Evolutionary conservation across 2,329 filamentous ascomycete genomes (phyloP), one percentile per base, ranked within the genome.

Genomic region (Cladosporium sp.): DNA sequence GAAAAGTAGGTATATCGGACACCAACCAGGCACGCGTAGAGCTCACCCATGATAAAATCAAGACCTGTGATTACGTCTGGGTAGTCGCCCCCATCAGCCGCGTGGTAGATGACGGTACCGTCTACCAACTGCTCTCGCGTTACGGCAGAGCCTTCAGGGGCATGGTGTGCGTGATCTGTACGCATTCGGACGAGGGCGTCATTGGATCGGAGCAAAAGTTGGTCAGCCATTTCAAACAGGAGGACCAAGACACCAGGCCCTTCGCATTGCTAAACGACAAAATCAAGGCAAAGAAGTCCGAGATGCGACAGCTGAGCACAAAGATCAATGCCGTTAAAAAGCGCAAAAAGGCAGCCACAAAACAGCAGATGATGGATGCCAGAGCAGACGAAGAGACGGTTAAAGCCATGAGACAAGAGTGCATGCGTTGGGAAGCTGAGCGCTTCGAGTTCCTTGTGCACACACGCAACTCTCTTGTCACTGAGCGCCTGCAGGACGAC

Each of bases 51-150:
- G 53, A 55, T 3, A 55, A 57, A 27, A 51, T 63, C 25, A 32
- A 51, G 8, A 50, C 38, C 1, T 59, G 59, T 36, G 57, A 62
- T 36, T 43, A 50, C 7, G 35, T 65, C 6, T 60, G 59, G 58
- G 43, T 57, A 1, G 56, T 64, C 1, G 33, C 50, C 0, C 46
- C 25, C 2, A 55, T 59, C 29, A 42, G 29, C 3, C 59, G 62
- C 4, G 47, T 55, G 12, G 42, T 55, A 3, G 53, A 54, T 19
- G 56, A 61, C 27, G 40, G n/a, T 1, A 41, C 20, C 6, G 42
- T 61, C 0, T 51, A 57, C 13, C 22, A 49, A 12, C 40, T 56
- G 11, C 51, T 63, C 4, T 32, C 35, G 0, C 53, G 51, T 2
- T 63, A 59, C 38, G 59, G 52, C 12, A 43, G 53, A 2, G 33